These are phyloP conservation scores for Exophiala dermatitidis DNA, from an alignment of 2,329 filamentous ascomycete species.

Conservation along the genomic window DNA sequence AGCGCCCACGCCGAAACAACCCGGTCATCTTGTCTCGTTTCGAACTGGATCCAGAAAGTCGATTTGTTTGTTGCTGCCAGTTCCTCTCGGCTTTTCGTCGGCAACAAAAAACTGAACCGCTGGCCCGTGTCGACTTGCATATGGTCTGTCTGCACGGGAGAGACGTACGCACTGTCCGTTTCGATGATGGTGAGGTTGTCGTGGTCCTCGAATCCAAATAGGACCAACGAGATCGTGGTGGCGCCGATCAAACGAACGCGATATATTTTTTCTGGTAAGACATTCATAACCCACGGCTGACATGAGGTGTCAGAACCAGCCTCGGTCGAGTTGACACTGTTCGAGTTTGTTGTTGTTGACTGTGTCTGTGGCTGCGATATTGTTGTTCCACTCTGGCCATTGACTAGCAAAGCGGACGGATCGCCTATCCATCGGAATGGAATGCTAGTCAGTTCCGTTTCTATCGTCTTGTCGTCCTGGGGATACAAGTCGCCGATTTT, in stretches of 20 bases:
- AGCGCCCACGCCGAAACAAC: conserved; percentile 28
- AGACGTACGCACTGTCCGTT: conserved; percentile 45
- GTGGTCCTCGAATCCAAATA: conserved; percentile 53
- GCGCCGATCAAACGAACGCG: conserved; percentile 54
- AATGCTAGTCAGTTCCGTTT: conserved; percentile 41
- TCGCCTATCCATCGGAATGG: conserved; percentile 56
- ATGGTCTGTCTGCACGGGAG: conserved; percentile 35
- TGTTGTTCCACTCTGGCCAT: conserved; percentile 47
- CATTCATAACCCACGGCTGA: conserved; percentile 47
- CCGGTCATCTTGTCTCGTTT: conserved; percentile 26
- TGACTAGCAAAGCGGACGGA: conserved; percentile 50
- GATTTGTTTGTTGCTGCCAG: conserved; percentile 33
- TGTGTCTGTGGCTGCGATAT: conserved; percentile 27
- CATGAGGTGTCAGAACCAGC: conserved; percentile 26
- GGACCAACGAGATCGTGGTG: conserved; percentile 50
- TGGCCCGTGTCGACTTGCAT: conserved; percentile 54
- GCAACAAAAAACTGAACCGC: conserved; percentile 52
- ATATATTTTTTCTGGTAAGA: conserved; percentile 56
- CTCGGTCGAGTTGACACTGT: no score
- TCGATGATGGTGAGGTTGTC: conserved; percentile 51
- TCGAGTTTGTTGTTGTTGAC: conserved; percentile 27
- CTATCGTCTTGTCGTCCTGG: conserved; percentile 47
- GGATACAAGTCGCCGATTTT: conserved; percentile 53
- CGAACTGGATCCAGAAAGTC: conserved; percentile 42
- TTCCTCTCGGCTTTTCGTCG: conserved; percentile 41